Conservation (phyloP, 306 rosid genomes). For the Trifolium dubium region DNA sequence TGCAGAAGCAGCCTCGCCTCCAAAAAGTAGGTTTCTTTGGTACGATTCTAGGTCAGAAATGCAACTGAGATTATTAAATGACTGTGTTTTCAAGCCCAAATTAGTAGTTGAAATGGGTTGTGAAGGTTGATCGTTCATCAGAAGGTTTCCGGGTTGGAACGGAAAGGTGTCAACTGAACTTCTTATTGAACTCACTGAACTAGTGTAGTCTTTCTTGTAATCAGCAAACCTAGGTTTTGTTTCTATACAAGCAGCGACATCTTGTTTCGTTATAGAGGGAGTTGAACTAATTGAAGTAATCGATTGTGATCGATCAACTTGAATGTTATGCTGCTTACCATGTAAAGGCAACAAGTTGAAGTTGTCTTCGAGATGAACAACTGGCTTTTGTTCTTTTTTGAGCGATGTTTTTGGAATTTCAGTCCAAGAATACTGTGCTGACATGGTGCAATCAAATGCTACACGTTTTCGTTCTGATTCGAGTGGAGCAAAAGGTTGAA, state of each 20-base stretch:
- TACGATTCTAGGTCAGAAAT: slow-evolving; percentile 55
- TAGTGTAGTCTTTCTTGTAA: slow-evolving; percentile 44
- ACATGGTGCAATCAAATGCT: slow-evolving; percentile 54
- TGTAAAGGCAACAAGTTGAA: slow-evolving; percentile 60
- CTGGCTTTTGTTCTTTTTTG: slow-evolving; percentile 57
- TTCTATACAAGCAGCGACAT: slow-evolving; percentile 48
- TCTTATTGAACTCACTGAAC: slow-evolving; percentile 51
- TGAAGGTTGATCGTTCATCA: slow-evolving; percentile 52
- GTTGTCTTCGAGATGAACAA: slow-evolving; percentile 50
- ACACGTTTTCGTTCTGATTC: slow-evolving; percentile 63
- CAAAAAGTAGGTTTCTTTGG: slow-evolving; percentile 58
- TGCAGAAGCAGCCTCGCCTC: slow-evolving; percentile 52
- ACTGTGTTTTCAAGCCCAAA: slow-evolving; percentile 58
- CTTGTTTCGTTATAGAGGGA: slow-evolving; percentile 48
- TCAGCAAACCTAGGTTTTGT: slow-evolving; percentile 58
- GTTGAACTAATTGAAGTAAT: slow-evolving; percentile 59
- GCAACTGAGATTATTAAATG: slow-evolving; percentile 51
- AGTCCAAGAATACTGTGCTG: slow-evolving; percentile 56
- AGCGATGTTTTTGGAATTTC: slow-evolving; percentile 51
- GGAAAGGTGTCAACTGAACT: slow-evolving; percentile 55
- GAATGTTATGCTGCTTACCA: slow-evolving; percentile 49
- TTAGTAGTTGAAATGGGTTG: slow-evolving; percentile 54
- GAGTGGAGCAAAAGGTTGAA: slow-evolving; percentile 51
- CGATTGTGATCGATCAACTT: slow-evolving; percentile 56
- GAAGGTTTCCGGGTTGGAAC: slow-evolving; percentile 51